Base-by-base conservation (phyloP, 768 basidiomycete genomes). In the Boletus huronensis region DNA sequence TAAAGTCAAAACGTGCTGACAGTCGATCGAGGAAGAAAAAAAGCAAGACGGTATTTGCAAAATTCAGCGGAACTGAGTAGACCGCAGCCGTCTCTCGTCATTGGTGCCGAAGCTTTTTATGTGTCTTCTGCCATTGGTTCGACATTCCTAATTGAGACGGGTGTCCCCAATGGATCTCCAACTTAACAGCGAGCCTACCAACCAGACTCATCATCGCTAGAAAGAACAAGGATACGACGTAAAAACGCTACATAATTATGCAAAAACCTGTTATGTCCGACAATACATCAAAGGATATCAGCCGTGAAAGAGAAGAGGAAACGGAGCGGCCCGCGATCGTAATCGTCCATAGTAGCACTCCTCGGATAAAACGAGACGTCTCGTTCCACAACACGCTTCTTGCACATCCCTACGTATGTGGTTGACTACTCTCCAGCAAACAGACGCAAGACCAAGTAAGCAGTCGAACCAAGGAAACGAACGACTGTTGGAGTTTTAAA, bases 381-480 rank as follows among this genome's bases (percentile, higher is more conserved):
- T 16, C 48, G 11, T 19, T 26, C 11, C 6, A 28, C 5, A 21
- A 21, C 40, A 28, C 26, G 3, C 19, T n/a, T 42, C 39, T 28
- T 21, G 14, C 26, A 9, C 13, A 32, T 32, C 29, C 14, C 2
- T 45, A 16, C 23, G 0, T 25, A 26, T n/a, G 13, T 25, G 23
- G 6, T 6, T 9, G 36, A 23, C 31, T 57, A 96, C 75, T 95
- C 93, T 58, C 94, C 91, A 26, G 90, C 89, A 69, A 97, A 94
- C 52, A 97, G 65, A 16, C 94, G 83, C 21, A 97, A 77, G 48
- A 94, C 65, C 81, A 98, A 84, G 64, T 98, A 96, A 34, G 77
- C 72, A 48, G 89, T 82, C 11, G 87, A 87, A 1, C 94, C 94
- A 5, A 90, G 61, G 67, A 96, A 96, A 8, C 94, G 85, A 47